Base-by-base conservation (phyloP, 352 stramenopile genomes). In the Pythium apleroticum region DNA sequence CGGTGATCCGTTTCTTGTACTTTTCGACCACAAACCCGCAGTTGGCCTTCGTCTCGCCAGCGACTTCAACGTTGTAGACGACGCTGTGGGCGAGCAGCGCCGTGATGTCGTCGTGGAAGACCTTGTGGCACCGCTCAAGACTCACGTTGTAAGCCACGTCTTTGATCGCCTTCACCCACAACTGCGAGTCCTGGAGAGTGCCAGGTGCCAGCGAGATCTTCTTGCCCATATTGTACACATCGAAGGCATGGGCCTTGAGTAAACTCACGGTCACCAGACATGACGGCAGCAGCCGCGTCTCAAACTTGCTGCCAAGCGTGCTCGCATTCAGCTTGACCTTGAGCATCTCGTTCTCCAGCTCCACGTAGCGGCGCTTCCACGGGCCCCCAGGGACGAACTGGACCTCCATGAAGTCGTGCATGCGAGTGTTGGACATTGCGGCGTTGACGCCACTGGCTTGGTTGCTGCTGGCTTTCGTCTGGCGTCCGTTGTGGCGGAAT, bases 291-390 rank as follows among this genome's bases (percentile, higher is more conserved):
- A 90, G 63, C 8, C 68, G 69, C 9, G 79, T 81, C 50, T 89
- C 78, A 17, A 88, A 78, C 17, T 80, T 76, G 1, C 78, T 74
- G 5, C 80, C 78, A 3, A 91, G 52, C 33, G 73, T 78, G 4
- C 79, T 69, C 55, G 89, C 83, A 43, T 71, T 89, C 28, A 66
- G 69, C 57, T 91, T 91, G 59, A 91, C 71, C 20, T 84, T 80
- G 28, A 91, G 63, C 63, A 87, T 83, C 15, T 78, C 76, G 52
- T 90, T 85, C 28, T 88, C 77, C 1, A 90, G 59, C 43, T 90
- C 83, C 22, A 90, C 78, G 43, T 79, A 90, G 35, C 73, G 66
- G 24, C 72, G 69, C 57, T 89, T 89, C 80, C 82, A 91, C 5
- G 62, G 60, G 28, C 65, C 71, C 12, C 74, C 78, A 0, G 72